Evolutionary conservation across 176 grass and related monocot genomes (phyloP).

Genomic region (Puccinellia tenuiflora): DNA sequence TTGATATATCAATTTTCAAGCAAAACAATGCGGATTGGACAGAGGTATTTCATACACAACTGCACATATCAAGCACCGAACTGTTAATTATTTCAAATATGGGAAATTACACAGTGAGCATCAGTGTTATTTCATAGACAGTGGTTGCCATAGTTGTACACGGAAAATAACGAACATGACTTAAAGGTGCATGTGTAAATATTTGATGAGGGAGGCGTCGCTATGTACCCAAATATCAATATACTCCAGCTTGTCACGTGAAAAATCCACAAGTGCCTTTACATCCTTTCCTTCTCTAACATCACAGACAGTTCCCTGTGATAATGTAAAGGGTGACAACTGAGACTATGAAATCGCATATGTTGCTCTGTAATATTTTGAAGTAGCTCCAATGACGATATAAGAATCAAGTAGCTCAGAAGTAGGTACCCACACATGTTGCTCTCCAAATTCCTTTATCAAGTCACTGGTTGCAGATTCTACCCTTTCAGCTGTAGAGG

Average conservation of each 20-base stretch:
- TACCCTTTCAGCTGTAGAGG: constrained; percentile 71
- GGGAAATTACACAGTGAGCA: neutral
- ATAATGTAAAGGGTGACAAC: constrained; percentile 16
- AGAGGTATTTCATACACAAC: neutral
- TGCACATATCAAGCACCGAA: neutral
- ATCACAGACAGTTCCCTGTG: constrained; percentile 83
- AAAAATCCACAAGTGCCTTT: constrained; percentile 75
- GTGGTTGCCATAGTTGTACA: neutral
- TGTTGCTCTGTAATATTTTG: neutral
- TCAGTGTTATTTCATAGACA: neutral
- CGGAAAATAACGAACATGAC: neutral
- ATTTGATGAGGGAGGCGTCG: neutral
- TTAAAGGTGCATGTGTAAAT: neutral
- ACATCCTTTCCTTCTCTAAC: constrained; percentile 88
- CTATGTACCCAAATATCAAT: constrained; percentile 91
- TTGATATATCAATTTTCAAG: neutral
- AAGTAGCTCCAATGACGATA: constrained; percentile 12
- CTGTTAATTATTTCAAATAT: neutral
- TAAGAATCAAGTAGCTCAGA: constrained; percentile 23
- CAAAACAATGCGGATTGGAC: neutral
- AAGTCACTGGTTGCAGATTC: constrained; percentile 53
- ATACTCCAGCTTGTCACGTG: constrained; percentile 55
- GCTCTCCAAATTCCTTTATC: constrained; percentile 81
- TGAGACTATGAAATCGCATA: neutral
- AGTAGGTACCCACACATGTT: constrained; percentile 96